Evolutionary conservation across 2,329 filamentous ascomycete genomes (phyloP).

Genomic region (Fusarium bulbicola): DNA sequence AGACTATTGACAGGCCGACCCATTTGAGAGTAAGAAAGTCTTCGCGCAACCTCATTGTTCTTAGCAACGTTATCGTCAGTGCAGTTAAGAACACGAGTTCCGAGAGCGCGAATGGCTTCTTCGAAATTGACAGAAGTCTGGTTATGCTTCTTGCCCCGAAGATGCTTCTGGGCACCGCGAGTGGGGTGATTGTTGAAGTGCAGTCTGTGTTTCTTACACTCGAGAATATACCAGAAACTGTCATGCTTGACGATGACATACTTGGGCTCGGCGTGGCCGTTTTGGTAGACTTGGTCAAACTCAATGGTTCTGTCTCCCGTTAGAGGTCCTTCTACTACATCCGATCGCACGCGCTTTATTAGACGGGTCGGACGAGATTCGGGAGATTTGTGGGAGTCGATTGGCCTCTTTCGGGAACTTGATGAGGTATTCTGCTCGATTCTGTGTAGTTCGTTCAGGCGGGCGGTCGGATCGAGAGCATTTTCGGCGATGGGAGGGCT

Average conservation of each 20-base stretch:
- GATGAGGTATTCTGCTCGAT: not conserved
- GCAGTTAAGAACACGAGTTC: conserved; percentile 9
- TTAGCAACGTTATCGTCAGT: fast-evolving
- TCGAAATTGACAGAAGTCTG: fast-evolving
- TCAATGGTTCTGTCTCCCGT: not conserved
- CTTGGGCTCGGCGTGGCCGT: not conserved
- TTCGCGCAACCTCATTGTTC: not conserved
- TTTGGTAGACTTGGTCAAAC: conserved; percentile 20
- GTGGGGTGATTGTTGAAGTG: not conserved
- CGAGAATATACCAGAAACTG: conserved; percentile 8
- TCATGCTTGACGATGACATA: not conserved
- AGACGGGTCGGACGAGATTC: too few species aligned
- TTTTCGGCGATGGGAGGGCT: not conserved
- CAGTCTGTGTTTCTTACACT: not conserved
- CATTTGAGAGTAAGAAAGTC: not conserved
- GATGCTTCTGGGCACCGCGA: not conserved
- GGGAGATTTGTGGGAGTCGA: fast-evolving
- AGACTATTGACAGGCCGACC: not conserved
- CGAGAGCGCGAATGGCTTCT: not conserved
- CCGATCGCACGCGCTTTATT: not conserved
- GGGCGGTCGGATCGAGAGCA: fast-evolving
- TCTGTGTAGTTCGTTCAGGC: not conserved
- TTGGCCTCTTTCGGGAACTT: fast-evolving
- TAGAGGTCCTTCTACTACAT: fast-evolving
- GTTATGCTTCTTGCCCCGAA: not conserved